phyloP scores from a whole-genome alignment of 768 basidiomycete species.

The Mycena belliarum region DNA sequence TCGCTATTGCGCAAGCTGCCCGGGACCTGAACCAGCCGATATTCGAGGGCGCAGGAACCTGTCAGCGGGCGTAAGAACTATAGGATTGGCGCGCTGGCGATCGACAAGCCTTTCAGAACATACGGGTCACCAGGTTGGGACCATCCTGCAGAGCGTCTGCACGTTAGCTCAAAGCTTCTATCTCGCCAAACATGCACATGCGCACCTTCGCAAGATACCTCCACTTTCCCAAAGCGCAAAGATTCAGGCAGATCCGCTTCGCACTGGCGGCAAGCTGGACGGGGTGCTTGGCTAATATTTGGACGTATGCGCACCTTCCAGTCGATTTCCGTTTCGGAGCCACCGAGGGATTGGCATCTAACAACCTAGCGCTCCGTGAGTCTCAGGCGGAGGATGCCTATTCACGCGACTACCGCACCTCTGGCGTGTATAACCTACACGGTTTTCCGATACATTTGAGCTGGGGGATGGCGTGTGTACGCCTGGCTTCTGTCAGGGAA shows the following conservation, averaged over 20 bases:
- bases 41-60: conserved; percentile 90
- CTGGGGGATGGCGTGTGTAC: conserved; percentile 73
- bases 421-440: conserved; percentile 77
- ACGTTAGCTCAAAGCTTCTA: background rate
- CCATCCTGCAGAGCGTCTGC: conserved; percentile 59
- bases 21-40: conserved; percentile 75
- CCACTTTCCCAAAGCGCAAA: conserved; percentile 80
- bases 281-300: too few species aligned
- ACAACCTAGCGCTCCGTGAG: conserved; percentile 45
- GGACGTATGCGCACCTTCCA: conserved; percentile 65
- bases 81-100: background rate
- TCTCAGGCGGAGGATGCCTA: background rate
- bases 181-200: background rate
- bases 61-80: background rate
- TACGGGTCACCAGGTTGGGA: conserved; percentile 76
- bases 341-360: conserved; percentile 80
- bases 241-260: conserved; percentile 86
- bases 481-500: conserved; percentile 60
- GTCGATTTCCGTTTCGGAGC: conserved; percentile 76
- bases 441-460: conserved; percentile 79
- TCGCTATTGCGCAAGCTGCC: conserved; percentile 37
- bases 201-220: conserved; percentile 74
- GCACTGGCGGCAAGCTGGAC: conserved; percentile 65
- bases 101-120: conserved; percentile 72
- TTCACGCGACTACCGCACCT: conserved; percentile 28